phyloP scores from a whole-genome alignment of 805 yeast genomes.

The Candida anglica region DNA sequence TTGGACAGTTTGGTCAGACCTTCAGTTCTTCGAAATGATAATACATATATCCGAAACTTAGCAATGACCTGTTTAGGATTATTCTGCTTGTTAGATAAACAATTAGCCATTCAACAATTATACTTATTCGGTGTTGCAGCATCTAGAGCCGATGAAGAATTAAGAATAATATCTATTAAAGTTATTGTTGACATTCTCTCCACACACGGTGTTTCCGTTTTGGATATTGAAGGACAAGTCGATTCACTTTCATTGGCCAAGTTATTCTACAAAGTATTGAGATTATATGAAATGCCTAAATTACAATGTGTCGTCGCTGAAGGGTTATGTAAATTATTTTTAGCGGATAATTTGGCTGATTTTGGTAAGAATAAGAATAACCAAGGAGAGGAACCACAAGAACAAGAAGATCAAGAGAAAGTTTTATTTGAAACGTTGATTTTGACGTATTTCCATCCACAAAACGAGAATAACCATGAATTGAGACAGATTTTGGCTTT shows the following conservation, averaged over 20 bases:
- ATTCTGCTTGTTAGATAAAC: slow-evolving; percentile 65
- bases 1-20: slow-evolving; percentile 77
- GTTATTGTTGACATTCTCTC: slow-evolving; percentile 76
- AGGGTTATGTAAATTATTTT: slow-evolving; percentile 75
- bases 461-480: slow-evolving; percentile 56
- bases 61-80: slow-evolving; percentile 79
- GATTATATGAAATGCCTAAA: slow-evolving; percentile 52
- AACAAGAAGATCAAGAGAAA: slow-evolving; percentile 21
- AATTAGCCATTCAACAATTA: slow-evolving; percentile 58
- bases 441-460: slow-evolving; percentile 71
- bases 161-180: slow-evolving; percentile 60
- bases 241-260: slow-evolving; percentile 66
- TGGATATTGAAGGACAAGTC: slow-evolving; percentile 49
- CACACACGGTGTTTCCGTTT: slow-evolving; percentile 66
- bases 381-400: slow-evolving; percentile 33
- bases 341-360: slow-evolving; percentile 72
- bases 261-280: slow-evolving; percentile 63
- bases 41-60: slow-evolving; percentile 51
- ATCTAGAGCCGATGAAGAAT: slow-evolving; percentile 59
- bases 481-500: slow-evolving; percentile 78
- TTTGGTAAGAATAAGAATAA: slow-evolving; percentile 35
- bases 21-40: slow-evolving; percentile 51
- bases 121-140: slow-evolving; percentile 67
- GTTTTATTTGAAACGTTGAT: slow-evolving; percentile 64
- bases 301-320: slow-evolving; percentile 82